Percentiles rank a stretch among this genome's conserved stretches.
Evolutionary conservation across 352 stramenopile genomes (phyloP).

Genomic region (Achlya hypogyna): DNA sequence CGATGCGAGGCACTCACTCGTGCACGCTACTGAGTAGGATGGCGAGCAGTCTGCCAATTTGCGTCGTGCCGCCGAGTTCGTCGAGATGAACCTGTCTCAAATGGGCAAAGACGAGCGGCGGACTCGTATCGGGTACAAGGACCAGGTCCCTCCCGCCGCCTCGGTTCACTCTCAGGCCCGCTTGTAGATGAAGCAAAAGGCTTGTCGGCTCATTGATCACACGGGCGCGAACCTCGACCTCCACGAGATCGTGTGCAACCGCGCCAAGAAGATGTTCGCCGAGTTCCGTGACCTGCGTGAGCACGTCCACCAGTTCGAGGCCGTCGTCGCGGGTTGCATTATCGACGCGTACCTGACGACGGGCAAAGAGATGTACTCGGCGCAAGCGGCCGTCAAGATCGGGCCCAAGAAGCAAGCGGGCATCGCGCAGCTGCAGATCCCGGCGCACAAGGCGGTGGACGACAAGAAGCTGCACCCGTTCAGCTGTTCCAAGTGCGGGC

Average conservation of each 20-base stretch:
- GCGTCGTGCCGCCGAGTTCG: constrained; percentile 80
- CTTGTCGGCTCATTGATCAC: constrained; percentile 81
- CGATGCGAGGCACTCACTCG: background rate
- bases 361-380: constrained; percentile 78
- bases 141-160: constrained; percentile 74
- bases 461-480: constrained; percentile 85
- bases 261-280: constrained; percentile 94
- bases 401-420: constrained; percentile 45
- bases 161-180: constrained; percentile 9
- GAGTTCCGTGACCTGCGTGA: constrained; percentile 94
- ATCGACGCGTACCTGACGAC: constrained; percentile 83
- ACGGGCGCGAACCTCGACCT: constrained; percentile 91
- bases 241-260: constrained; percentile 91
- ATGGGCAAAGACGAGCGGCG: constrained; percentile 94
- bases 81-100: constrained; percentile 94
- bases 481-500: constrained; percentile 61
- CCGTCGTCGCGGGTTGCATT: constrained; percentile 81
- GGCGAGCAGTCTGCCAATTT: constrained; percentile 81
- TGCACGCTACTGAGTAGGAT: constrained; percentile 38
- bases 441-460: constrained; percentile 70
- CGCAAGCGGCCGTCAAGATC: constrained; percentile 67
- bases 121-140: constrained; percentile 95
- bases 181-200: constrained; percentile 90
- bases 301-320: constrained; percentile 92
- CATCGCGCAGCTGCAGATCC: constrained; percentile 35